These are phyloP conservation scores for Apiospora saccharicola DNA, from an alignment of 2,329 filamentous ascomycete genomes.

Conservation along the genomic window DNA sequence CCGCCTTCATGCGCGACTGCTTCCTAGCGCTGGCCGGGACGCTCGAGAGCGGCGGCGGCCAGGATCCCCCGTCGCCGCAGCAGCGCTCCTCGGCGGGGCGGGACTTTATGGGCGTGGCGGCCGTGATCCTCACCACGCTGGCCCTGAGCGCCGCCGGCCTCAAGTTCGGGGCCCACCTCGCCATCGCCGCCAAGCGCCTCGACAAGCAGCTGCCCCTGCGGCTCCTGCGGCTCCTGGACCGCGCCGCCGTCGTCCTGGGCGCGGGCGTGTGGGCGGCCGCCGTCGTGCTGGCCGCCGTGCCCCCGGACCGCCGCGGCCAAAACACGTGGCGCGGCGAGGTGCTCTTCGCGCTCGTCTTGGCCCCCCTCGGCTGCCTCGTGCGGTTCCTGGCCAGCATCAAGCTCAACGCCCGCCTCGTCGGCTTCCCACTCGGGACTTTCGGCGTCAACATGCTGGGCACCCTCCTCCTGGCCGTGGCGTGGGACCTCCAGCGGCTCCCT, in stretches of 20 bases:
- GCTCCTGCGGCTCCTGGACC: neutral
- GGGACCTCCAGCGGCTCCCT: conserved; percentile 28
- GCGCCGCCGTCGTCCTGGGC: neutral
- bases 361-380: conserved; percentile 67
- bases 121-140: conserved; percentile 42
- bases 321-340: conserved; percentile 66
- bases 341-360: conserved; percentile 73
- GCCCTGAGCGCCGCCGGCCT: conserved; percentile 64
- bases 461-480: conserved; percentile 23
- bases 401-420: conserved; percentile 61
- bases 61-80: neutral
- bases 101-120: conserved; percentile 68
- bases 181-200: conserved; percentile 54
- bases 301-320: conserved; percentile 51
- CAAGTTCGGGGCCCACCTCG: conserved; percentile 67
- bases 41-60: no score
- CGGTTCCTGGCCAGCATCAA: conserved; percentile 66
- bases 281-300: conserved; percentile 65
- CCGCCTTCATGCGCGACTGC: no score
- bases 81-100: neutral
- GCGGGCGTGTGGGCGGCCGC: conserved; percentile 67
- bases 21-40: no score
- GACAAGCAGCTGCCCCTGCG: conserved; percentile 46
- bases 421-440: conserved; percentile 74
- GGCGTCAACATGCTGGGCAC: conserved; percentile 51